Conservation (phyloP, 192 early-diverging fungal genomes). For the Diversispora eburnea region DNA sequence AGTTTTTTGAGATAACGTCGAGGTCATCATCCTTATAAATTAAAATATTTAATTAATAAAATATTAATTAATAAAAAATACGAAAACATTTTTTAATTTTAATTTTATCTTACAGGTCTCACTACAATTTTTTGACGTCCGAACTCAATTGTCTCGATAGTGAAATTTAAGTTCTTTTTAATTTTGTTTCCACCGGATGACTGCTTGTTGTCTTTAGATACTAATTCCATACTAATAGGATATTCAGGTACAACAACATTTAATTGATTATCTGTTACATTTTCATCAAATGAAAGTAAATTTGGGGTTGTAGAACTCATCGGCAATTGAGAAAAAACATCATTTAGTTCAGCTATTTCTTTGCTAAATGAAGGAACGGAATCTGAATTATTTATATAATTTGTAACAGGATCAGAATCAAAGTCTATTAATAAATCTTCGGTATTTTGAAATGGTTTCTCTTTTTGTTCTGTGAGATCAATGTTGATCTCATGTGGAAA, state of each 20-base stretch:
- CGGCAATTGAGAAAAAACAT: not conserved
- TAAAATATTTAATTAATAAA: too few species aligned
- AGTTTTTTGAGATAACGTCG: too few species aligned
- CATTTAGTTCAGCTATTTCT: not conserved
- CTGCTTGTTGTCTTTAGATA: not conserved
- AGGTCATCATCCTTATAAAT: too few species aligned
- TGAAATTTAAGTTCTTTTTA: too few species aligned
- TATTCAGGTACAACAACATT: not conserved
- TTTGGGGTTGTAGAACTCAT: not conserved
- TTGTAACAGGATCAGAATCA: not conserved
- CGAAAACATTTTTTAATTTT: too few species aligned
- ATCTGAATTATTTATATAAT: not conserved
- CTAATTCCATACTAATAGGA: not conserved
- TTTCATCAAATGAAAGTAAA: not conserved
- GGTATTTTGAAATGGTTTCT: not conserved
- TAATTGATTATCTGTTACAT: not conserved
- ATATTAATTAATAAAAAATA: too few species aligned
- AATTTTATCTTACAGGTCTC: too few species aligned
- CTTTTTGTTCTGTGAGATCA: not conserved
- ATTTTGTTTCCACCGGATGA: too few species aligned
- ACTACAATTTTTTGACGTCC: too few species aligned
- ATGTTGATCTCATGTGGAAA: not conserved
- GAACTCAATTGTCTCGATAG: too few species aligned
- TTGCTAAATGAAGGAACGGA: not conserved
- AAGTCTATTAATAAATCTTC: not conserved